Conservation (phyloP, 768 basidiomycete species). For the Asterophora lycoperdoides region DNA sequence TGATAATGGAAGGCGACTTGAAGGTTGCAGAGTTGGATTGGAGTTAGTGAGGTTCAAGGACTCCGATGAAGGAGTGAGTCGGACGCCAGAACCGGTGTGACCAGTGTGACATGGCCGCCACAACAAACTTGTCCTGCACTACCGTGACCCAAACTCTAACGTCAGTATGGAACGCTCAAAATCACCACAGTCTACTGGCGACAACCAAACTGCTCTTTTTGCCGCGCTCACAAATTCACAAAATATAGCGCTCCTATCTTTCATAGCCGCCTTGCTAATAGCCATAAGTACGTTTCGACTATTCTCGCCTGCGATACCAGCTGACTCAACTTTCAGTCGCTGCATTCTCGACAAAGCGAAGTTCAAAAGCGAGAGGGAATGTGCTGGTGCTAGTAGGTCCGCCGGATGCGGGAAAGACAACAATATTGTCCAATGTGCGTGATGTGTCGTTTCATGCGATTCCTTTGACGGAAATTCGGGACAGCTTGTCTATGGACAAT, state of each 20-base stretch:
- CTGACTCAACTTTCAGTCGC: constrained; percentile 32
- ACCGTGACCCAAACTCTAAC: too few relatives aligned
- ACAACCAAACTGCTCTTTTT: not conserved
- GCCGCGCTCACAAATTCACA: not conserved
- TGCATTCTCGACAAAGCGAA: constrained; percentile 39
- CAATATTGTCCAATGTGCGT: constrained; percentile 67
- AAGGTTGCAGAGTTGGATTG: too few relatives aligned
- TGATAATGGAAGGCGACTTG: too few relatives aligned
- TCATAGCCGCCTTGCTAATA: constrained; percentile 10
- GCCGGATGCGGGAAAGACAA: constrained; percentile 77
- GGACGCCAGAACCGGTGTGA: too few relatives aligned
- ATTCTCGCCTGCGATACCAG: not conserved
- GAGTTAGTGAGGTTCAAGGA: too few relatives aligned
- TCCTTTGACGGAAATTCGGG: constrained; percentile 3
- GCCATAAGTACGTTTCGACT: constrained; percentile 8
- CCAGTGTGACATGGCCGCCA: too few relatives aligned
- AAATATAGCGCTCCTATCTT: constrained; percentile 7
- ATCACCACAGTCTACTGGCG: not conserved
- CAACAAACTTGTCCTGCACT: too few relatives aligned
- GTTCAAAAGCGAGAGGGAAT: constrained; percentile 46
- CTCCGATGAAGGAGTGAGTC: too few relatives aligned
- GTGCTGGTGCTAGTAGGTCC: constrained; percentile 73
- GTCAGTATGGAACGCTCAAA: not conserved
- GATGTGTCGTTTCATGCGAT: not conserved
- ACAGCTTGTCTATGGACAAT: constrained; percentile 63